A percentile compares a stretch with the other conserved stretches of the same genome.
phyloP scores from a whole-genome alignment of 2,329 filamentous ascomycete species.

The Stenocarpella maydis region DNA sequence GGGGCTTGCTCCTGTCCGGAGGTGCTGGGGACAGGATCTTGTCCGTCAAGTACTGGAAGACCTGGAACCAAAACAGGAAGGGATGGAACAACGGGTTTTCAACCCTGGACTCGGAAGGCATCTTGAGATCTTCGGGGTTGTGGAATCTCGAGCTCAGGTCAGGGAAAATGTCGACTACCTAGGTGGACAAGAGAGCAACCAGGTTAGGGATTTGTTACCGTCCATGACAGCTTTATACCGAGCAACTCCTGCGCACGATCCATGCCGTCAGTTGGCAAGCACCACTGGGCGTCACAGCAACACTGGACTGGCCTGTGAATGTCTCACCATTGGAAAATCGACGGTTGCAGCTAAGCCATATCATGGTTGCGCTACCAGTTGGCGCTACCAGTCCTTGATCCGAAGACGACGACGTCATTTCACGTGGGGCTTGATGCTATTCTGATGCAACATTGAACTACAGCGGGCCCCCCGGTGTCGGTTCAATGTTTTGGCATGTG shows the following conservation, averaged over 20 bases:
- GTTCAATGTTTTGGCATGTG: conserved; percentile 18
- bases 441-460: conserved; percentile 24
- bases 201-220: background rate
- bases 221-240: conserved; percentile 3
- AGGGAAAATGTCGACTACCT: background rate
- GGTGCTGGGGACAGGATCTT: conserved; percentile 74
- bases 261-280: background rate
- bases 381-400: conserved; percentile 13
- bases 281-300: background rate
- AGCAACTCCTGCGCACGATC: background rate
- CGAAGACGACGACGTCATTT: conserved; percentile 19
- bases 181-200: background rate
- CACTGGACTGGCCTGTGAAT: conserved; percentile 10
- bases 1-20: conserved; percentile 63
- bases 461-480: background rate
- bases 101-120: conserved; percentile 45
- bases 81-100: conserved; percentile 58
- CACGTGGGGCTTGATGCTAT: background rate
- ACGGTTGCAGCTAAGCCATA: conserved; percentile 15
- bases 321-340: conserved; percentile 7
- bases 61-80: conserved; percentile 68
- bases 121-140: conserved; percentile 36
- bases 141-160: background rate
- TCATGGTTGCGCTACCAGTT: background rate
- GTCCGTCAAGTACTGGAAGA: conserved; percentile 71